Conservation (phyloP, 2,329 filamentous ascomycete genomes). For the Pezicula neosporulosa region DNA sequence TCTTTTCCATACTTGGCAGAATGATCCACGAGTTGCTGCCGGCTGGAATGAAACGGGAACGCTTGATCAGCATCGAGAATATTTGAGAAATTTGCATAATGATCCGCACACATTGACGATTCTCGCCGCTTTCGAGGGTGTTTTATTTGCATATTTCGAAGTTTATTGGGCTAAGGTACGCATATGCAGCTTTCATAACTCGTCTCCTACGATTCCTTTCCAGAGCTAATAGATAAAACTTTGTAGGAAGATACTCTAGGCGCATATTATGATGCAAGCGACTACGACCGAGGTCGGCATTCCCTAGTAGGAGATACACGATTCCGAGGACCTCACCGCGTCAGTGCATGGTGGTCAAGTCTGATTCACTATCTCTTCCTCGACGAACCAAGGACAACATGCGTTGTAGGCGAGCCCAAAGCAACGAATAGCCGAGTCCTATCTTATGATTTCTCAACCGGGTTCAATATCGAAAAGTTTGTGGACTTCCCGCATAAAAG, state of each 20-base stretch:
- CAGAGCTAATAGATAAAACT: background rate
- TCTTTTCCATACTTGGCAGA: conserved; percentile 78
- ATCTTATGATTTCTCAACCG: conserved; percentile 28
- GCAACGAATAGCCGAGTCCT: conserved; percentile 67
- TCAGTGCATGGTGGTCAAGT: conserved; percentile 58
- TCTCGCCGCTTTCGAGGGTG: conserved; percentile 68
- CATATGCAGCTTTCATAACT: conserved; percentile 4
- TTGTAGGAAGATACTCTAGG: conserved; percentile 55
- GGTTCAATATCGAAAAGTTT: conserved; percentile 29
- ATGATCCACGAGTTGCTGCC: conserved; percentile 75
- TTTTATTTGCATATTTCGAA: conserved; percentile 74
- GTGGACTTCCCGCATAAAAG: conserved; percentile 36
- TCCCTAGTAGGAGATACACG: conserved; percentile 54
- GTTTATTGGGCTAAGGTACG: conserved; percentile 71
- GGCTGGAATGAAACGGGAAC: conserved; percentile 80
- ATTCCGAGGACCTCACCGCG: conserved; percentile 57
- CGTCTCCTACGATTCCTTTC: background rate
- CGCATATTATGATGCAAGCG: conserved; percentile 50
- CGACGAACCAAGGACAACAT: conserved; percentile 54
- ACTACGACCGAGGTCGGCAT: conserved; percentile 57
- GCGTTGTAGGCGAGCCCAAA: conserved; percentile 67
- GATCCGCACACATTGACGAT: conserved; percentile 71
- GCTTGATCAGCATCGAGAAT: conserved; percentile 69
- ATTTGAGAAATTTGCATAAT: conserved; percentile 59
- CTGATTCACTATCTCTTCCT: conserved; percentile 62